Base-by-base conservation (phyloP, 2,329 filamentous ascomycete species). In the Didymellaceae sp. region DNA sequence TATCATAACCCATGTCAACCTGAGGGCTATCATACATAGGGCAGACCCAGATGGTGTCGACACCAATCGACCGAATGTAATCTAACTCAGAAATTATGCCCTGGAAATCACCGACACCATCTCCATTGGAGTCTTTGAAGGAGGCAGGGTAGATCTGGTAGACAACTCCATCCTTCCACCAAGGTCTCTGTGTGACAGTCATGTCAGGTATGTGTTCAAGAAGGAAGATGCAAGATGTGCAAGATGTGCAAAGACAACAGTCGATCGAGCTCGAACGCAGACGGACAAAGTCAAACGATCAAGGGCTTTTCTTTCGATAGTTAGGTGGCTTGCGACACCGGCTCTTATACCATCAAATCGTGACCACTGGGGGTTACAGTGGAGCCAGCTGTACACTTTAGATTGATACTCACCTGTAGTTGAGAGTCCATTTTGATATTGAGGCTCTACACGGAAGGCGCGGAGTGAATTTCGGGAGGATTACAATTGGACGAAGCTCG, bases 61-160 rank as follows among this genome's bases (percentile, higher is more conserved):
- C 71, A 34, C 75, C 75, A 17, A 84, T 75, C 2, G 76, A 68
- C 54, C 78, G 74, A 50, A 84, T 74, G 58, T 85, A 84, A 62
- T 83, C 80, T 14, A 85, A 72, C 39, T 80, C 76, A 13, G 78
- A 79, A 40, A 83, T 82, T 57, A 85, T 82, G 28, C 83, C 82
- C 37, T 77, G 77, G n/a, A 85, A 68, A 53, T 85, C 82, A 31
- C 82, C 82, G 37, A 79, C 69, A 5, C 82, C 82, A 48, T 81
- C 78, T 31, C 79, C 80, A 16, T 80, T 83, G 32, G 79, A 80
- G 65, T 85, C 82, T 55, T 82, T 78, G 73, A 85, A 86, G 20
- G 80, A 83, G n/a, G 83, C 79, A 2, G 82, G 82, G 63, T 85
- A 86, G 54, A 86, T 79, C 57, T 86, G 82, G 63, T 86, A 86